Percentiles rank a stretch among this genome's conserved stretches.
These are phyloP conservation scores for Boletus huronensis DNA, from an alignment of 768 basidiomycete species.

Conservation along the genomic window DNA sequence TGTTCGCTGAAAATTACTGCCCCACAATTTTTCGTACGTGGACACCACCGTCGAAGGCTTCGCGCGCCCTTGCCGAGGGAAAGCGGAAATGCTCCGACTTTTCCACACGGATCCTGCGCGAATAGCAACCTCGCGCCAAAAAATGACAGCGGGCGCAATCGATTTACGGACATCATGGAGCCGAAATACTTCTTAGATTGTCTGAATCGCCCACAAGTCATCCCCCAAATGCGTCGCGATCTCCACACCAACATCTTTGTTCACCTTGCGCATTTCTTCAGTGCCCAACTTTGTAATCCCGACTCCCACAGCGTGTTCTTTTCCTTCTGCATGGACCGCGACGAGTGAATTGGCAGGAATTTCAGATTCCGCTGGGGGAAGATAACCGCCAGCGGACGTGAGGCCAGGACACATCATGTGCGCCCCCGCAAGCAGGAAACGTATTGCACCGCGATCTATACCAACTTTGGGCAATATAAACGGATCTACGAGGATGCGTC, in stretches of 20 bases:
- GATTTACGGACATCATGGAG: neutral
- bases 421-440: conserved; percentile 90
- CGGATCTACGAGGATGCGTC: conserved; percentile 61
- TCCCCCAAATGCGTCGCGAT: conserved; percentile 84
- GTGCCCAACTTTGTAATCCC: conserved; percentile 79
- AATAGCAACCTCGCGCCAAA: neutral
- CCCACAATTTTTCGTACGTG: neutral
- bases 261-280: conserved; percentile 86
- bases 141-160: neutral
- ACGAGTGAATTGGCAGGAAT: conserved; percentile 74
- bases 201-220: conserved; percentile 74
- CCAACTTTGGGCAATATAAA: conserved; percentile 83
- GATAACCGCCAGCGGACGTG: conserved; percentile 85
- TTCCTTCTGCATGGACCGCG: conserved; percentile 94
- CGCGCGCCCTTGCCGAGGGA: neutral
- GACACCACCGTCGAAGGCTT: neutral
- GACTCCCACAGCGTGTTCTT: conserved; percentile 85
- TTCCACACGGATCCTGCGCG: neutral
- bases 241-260: conserved; percentile 90
- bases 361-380: conserved; percentile 69
- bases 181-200: conserved; percentile 42
- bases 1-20: neutral
- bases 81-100: conserved; percentile 18
- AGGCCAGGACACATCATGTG: conserved; percentile 98
- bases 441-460: conserved; percentile 96